Conservation (phyloP, 2,329 filamentous ascomycete genomes). For the Sporothrix sp. region DNA sequence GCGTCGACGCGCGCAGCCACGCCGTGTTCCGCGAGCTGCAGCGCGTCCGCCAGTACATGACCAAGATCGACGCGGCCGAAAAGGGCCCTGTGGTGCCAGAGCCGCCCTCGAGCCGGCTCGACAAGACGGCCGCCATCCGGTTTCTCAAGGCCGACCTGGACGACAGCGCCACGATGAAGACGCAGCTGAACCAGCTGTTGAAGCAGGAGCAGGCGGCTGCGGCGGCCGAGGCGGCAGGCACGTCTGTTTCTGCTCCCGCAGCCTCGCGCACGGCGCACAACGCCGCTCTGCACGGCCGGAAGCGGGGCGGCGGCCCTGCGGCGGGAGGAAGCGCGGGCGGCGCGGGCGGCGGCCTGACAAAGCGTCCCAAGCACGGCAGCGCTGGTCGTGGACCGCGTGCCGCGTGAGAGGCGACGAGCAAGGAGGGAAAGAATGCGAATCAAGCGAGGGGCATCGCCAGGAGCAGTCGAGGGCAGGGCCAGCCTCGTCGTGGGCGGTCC, state of each 20-base stretch:
- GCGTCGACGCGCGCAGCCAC: constrained; percentile 72
- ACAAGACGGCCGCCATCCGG: constrained; percentile 69
- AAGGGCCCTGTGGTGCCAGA: constrained; percentile 33
- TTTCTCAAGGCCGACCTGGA: constrained; percentile 73
- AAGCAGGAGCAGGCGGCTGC: constrained; percentile 31
- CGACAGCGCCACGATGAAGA: constrained; percentile 37
- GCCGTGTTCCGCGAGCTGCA: constrained; percentile 77
- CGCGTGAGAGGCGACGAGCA: no score
- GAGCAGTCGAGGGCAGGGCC: no score
- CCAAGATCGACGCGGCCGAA: constrained; percentile 77
- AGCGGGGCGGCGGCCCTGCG: constrained; percentile 6
- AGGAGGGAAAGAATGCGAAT: no score
- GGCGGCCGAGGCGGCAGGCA: constrained; percentile 4
- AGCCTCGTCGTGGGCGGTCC: no score
- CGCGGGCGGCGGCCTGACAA: constrained; percentile 6
- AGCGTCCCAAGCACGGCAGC: constrained; percentile 12
- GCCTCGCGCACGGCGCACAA: neutral
- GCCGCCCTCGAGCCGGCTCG: constrained; percentile 39
- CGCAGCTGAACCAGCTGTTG: constrained; percentile 46
- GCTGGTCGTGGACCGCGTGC: neutral
- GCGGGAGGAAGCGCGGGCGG: neutral
- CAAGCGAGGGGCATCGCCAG: no score
- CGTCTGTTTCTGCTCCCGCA: neutral
- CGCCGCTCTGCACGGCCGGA: neutral
- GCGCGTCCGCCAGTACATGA: constrained; percentile 83